A percentile compares a stretch with the other conserved stretches of the same genome.
Conservation (phyloP, 2,329 filamentous ascomycete species). For the Fusarium sp. region DNA sequence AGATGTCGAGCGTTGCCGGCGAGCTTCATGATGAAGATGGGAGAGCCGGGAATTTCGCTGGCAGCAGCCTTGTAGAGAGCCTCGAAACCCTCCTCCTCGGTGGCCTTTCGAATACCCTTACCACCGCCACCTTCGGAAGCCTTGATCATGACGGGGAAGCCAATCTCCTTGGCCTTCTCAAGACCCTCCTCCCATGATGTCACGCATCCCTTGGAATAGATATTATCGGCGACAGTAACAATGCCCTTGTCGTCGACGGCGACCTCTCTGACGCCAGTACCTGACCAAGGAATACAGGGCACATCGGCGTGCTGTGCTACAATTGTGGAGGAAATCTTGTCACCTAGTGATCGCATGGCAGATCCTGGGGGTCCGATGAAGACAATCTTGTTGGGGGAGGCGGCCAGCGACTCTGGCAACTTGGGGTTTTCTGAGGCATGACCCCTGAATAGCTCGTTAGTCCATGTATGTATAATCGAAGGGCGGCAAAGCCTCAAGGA, state of each 20-base stretch:
- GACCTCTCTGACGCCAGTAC: slow-evolving; percentile 88
- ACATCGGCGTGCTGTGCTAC: slow-evolving; percentile 97
- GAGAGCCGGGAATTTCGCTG: slow-evolving; percentile 96
- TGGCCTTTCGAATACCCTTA: slow-evolving; percentile 98
- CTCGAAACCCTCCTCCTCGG: slow-evolving; percentile 85
- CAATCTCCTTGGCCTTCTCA: slow-evolving; percentile 85
- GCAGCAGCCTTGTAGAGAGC: slow-evolving; percentile 94
- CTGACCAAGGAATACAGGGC: slow-evolving; percentile 99
- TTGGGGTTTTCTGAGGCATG: slow-evolving; percentile 99
- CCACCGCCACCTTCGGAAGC: slow-evolving; percentile 99
- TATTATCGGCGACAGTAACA: slow-evolving; percentile 86
- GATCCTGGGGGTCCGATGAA: slow-evolving; percentile 98
- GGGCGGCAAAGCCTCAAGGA: neutral
- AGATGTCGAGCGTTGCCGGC: slow-evolving; percentile 96
- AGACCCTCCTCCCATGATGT: slow-evolving; percentile 91
- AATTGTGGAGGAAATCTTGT: slow-evolving; percentile 99
- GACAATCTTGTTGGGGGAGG: slow-evolving; percentile 97
- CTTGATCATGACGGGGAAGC: slow-evolving; percentile 99
- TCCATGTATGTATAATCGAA: slow-evolving; percentile 2
- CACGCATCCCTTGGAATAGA: slow-evolving; percentile 93
- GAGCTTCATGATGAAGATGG: slow-evolving; percentile 99
- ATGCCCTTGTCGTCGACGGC: slow-evolving; percentile 83
- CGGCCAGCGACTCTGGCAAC: slow-evolving; percentile 93
- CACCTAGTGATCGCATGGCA: slow-evolving; percentile 97
- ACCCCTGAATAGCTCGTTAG: slow-evolving; percentile 71